Conservation (phyloP, 176 grass and related monocot species). For the Zoysia pacifica region DNA sequence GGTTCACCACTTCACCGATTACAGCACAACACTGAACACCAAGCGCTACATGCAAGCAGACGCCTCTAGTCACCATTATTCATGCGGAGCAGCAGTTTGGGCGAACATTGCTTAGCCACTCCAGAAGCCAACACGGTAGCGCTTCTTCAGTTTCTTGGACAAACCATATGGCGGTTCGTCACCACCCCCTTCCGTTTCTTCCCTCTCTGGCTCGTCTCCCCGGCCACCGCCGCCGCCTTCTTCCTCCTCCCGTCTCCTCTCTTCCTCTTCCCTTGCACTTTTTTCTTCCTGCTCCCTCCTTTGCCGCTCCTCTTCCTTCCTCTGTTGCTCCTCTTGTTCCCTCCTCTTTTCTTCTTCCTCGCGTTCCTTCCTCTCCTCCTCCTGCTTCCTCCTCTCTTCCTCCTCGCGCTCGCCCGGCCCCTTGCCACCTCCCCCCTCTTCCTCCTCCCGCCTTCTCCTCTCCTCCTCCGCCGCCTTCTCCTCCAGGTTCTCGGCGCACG, state of each 20-base stretch:
- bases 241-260: background rate
- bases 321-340: background rate
- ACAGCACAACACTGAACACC: background rate
- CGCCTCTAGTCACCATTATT: constrained; percentile 23
- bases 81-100: background rate
- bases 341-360: background rate
- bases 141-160: constrained; percentile 13
- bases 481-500: constrained; percentile 77
- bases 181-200: constrained; percentile 12
- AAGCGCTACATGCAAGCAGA: background rate
- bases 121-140: background rate
- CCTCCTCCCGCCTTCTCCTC: background rate
- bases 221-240: background rate
- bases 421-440: background rate
- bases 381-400: too few relatives aligned
- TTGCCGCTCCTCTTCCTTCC: background rate
- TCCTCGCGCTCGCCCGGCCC: background rate
- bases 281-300: background rate
- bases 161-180: background rate
- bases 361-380: too few relatives aligned
- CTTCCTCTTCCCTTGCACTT: background rate
- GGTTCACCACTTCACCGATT: background rate
- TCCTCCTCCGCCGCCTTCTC: constrained; percentile 41
- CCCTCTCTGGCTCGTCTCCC: constrained; percentile 26
- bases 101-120: background rate